Evolutionary conservation across 148 eudicot species (phyloP), one percentile per base, ranked within the genome.

Genomic region (Pharnaceum exiguum): DNA sequence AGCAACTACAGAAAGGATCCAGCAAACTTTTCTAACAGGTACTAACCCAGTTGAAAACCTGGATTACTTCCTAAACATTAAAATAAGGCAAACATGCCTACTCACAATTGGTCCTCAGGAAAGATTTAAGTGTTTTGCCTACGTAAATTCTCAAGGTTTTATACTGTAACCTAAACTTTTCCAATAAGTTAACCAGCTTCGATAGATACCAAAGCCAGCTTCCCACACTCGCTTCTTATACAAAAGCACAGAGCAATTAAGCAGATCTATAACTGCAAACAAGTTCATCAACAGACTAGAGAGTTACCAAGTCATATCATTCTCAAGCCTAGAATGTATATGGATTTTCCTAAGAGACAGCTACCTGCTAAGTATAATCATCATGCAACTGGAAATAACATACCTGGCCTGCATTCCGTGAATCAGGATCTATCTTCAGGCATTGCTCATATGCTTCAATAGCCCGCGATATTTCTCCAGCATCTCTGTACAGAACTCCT

Each of bases 391-490:
- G 26, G 33, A 52, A 19, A 55, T 51, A 8, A 6, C 39, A 57
- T 71, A 91, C 96, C 94, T 93, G 98, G 70, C 99, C 99, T 29
- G 99, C 99, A 75, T 94, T 94, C 46, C 99, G 96, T 54, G 99
- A 94, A 75, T 94, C 99, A n/a, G 96, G 96, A 77, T 94, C 99
- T 54, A 94, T 83, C 79, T 89, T 89, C 49, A 94, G 91, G 78
- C 99, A 94, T 67, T 86, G 95, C 66, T 94, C 96, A 77, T 94
- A 93, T 40, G 99, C 96, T 69, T 94, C 95, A 73, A 94, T 81
- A 39, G 99, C 96, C 46, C 89, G 76, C 65, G 82, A 67, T 66
- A 94, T 94, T 35, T 77, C 85, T 45, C 99, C 99, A 60, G 96
- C 96, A 77, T 94, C 99, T 74, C 99, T 86, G 60, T 94, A 94